Evolutionary conservation across 2,329 filamentous ascomycete genomes (phyloP).

Genomic region (Arthrobotrys sinensis): DNA sequence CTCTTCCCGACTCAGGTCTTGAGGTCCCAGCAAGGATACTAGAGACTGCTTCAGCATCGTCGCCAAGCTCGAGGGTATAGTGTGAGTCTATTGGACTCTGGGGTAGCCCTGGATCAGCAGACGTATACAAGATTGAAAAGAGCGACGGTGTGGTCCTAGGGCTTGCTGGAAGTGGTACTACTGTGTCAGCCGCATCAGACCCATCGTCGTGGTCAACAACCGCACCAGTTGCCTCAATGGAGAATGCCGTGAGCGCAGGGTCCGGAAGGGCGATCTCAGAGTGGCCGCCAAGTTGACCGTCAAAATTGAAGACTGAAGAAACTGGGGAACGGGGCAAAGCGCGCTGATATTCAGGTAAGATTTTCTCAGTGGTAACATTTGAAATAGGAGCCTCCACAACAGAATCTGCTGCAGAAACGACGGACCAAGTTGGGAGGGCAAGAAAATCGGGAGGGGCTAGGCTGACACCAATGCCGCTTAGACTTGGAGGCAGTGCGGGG

Average conservation of each 20-base stretch:
- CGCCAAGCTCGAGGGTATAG: not conserved
- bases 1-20: not conserved
- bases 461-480: not conserved
- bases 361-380: not conserved
- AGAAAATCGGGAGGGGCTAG: not conserved
- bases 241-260: not conserved
- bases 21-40: not conserved
- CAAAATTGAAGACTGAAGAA: not conserved
- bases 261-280: constrained; percentile 29
- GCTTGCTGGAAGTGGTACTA: constrained; percentile 26
- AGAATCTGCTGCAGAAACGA: not conserved
- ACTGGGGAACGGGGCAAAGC: constrained; percentile 27
- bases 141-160: not conserved
- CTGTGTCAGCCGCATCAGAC: not conserved
- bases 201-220: not conserved
- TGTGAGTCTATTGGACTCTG: constrained; percentile 29
- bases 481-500: constrained; percentile 19
- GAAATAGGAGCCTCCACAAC: not conserved
- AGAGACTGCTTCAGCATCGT: not conserved
- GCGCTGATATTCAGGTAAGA: not conserved
- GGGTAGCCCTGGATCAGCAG: constrained; percentile 2
- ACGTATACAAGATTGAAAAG: not conserved
- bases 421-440: not conserved
- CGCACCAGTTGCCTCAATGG: not conserved
- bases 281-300: not conserved